Percentiles rank a stretch among this genome's conserved stretches.
These are phyloP conservation scores for Cercospora sesami DNA, from an alignment of 2,329 filamentous ascomycete species.

Conservation along the genomic window DNA sequence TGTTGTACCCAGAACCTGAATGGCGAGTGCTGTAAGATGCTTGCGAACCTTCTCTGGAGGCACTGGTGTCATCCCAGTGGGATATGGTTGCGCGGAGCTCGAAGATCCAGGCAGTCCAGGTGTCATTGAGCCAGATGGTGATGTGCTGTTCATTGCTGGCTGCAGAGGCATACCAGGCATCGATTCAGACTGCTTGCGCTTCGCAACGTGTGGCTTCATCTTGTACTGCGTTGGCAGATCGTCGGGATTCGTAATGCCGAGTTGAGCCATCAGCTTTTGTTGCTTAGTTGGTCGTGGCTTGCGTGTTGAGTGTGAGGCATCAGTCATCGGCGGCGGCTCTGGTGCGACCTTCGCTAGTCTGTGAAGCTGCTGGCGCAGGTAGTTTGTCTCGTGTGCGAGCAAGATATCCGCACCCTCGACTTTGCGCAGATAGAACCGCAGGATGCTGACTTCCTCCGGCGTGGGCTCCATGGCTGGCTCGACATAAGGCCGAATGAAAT, in stretches of 20 bases:
- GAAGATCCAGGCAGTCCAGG: conserved; percentile 27
- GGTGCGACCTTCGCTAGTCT: conserved; percentile 91
- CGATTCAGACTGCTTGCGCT: conserved; percentile 59
- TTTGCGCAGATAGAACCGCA: conserved; percentile 94
- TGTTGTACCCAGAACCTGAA: conserved; percentile 32
- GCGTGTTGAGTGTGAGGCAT: conserved; percentile 84
- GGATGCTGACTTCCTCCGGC: conserved; percentile 80
- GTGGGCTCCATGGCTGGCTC: conserved; percentile 74
- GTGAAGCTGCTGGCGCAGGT: conserved; percentile 92
- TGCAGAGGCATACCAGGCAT: conserved; percentile 30
- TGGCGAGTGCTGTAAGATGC: conserved; percentile 34
- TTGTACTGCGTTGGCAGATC: conserved; percentile 81
- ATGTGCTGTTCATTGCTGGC: conserved; percentile 34
- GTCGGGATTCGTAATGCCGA: conserved; percentile 86
- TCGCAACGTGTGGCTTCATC: conserved; percentile 71
- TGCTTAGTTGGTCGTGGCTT: conserved; percentile 96
- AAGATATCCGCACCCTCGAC: conserved; percentile 96
- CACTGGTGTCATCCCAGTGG: conserved; percentile 21
- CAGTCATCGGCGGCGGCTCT: conserved; percentile 78
- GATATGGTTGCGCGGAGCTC: conserved; percentile 22
- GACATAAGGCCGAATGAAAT: conserved; percentile 76
- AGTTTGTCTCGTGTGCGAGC: conserved; percentile 91
- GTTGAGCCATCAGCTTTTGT: conserved; percentile 87
- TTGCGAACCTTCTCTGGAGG: conserved; percentile 24
- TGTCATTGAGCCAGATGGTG: conserved; percentile 30